Evolutionary conservation across 2,329 filamentous ascomycete species (phyloP), one percentile per base, ranked within the genome.

Genomic region (Zasmidium cellare): DNA sequence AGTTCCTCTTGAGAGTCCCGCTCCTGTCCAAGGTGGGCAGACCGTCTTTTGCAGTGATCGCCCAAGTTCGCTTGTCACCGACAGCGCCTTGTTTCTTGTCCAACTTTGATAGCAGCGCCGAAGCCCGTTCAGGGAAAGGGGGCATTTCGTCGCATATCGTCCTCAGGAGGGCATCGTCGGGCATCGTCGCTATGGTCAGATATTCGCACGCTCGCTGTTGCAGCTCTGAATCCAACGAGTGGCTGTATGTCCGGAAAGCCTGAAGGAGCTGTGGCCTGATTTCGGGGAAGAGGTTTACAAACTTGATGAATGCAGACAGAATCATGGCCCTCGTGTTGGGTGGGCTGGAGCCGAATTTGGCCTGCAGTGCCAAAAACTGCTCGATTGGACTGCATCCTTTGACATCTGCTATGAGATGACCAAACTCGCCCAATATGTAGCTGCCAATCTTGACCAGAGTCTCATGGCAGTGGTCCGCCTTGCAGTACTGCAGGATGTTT

Each of bases 81-180:
- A 91, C 94, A 11, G 65, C 61, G 60, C 89, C 90, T 69, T 96
- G 92, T 78, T 96, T 97, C 75, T 96, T 92, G 75, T 99, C 93
- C 51, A 99, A 82, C 57, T 94, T 85, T 41, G 93, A 97, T 11
- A 99, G 81, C 24, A 99, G 80, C 1, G 94, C 93, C 3, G 94
- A 97, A 58, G 96, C 88, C 59, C 96, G 83, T 74, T 99, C 92
- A 0, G 94, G 96, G 77, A 97, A 99, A 0, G 94, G 92, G 2
- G 94, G 94, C 96, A 99, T 99, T 74, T 99, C 94, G 67, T 99
- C 94, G 74, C 92, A 96, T 5, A 99, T 87, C 0, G 94, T 97
- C 52, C 94, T 86, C 12, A 99, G 81, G 6, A 99, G 83, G 64
- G 97, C 92, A 68, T 99, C 94, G 0, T 91, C 91, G 0, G 91